These are phyloP conservation scores for Rhodotorula sp. DNA, from an alignment of 1,284 basidiomycete species.

Conservation along the genomic window DNA sequence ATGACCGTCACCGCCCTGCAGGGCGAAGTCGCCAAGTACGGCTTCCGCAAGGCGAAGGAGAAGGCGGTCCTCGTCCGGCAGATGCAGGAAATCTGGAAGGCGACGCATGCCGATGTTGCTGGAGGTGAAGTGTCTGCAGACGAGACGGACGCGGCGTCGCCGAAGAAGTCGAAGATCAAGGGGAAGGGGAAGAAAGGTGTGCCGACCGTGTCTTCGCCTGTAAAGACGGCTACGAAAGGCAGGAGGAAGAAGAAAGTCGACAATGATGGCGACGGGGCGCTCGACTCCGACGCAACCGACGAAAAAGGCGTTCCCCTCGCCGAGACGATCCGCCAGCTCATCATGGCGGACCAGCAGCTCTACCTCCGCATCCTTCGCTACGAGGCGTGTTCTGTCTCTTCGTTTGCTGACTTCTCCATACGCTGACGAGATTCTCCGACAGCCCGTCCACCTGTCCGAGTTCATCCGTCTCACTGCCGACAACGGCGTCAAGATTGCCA, in stretches of 20 bases:
- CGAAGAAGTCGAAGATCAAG: neutral
- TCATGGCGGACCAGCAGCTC: slow-evolving; percentile 51
- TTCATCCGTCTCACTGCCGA: slow-evolving; percentile 53
- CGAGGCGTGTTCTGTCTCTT: slow-evolving; percentile 54
- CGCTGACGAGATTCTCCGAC: neutral
- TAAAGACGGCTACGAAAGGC: neutral
- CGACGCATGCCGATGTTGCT: slow-evolving; percentile 10
- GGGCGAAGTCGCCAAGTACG: slow-evolving; percentile 28
- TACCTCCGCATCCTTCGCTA: slow-evolving; percentile 61
- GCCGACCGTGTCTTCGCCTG: rapidly evolving
- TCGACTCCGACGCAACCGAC: neutral
- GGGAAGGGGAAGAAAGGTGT: neutral
- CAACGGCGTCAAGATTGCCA: slow-evolving; percentile 50
- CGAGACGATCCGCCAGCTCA: slow-evolving; percentile 28
- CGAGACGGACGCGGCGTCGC: neutral
- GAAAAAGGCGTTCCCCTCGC: slow-evolving; percentile 7
- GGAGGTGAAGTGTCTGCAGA: neutral
- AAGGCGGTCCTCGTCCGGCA: slow-evolving; percentile 31
- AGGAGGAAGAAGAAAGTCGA: slow-evolving; percentile 18
- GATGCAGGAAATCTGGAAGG: slow-evolving; percentile 27
- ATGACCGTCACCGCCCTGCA: slow-evolving; percentile 21
- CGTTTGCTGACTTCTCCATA: neutral
- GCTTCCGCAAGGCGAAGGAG: slow-evolving; percentile 32
- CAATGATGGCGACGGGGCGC: neutral
- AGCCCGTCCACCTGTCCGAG: slow-evolving; percentile 63